These are phyloP conservation scores for Coemansia sp. DNA, from an alignment of 192 early-diverging fungal genomes.

Conservation along the genomic window DNA sequence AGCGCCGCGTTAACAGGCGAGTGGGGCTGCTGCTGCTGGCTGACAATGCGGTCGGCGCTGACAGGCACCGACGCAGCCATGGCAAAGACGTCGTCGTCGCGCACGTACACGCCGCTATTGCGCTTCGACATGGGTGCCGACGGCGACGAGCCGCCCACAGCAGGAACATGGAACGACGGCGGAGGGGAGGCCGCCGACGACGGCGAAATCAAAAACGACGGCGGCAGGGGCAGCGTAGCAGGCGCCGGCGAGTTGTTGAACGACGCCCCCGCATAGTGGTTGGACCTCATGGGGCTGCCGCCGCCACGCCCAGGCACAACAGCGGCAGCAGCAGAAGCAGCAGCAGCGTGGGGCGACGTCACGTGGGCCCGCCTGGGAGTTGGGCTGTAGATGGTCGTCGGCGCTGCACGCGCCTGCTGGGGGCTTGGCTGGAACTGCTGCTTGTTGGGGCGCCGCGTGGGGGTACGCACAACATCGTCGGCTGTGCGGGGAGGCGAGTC, in stretches of 20 bases:
- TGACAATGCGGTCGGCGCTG: constrained; percentile 10
- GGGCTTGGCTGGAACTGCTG: not conserved
- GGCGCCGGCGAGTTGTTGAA: constrained; percentile 53
- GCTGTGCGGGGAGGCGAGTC: constrained; percentile 8
- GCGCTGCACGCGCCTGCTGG: not conserved
- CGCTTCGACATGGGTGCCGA: constrained; percentile 1
- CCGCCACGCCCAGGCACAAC: constrained; percentile 1
- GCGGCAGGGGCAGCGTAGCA: constrained; percentile 43
- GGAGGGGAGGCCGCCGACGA: not conserved
- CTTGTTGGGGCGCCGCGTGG: constrained; percentile 9
- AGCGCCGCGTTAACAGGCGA: constrained; percentile 13
- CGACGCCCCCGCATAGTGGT: constrained; percentile 47
- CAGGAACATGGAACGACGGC: not conserved
- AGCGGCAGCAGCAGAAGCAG: no score
- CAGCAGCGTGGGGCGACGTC: not conserved
- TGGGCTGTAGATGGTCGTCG: constrained; percentile 7
- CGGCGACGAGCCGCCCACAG: not conserved
- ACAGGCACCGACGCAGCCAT: not conserved
- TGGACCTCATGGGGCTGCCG: constrained; percentile 27
- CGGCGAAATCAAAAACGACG: constrained; percentile 34
- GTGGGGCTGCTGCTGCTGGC: constrained; percentile 10
- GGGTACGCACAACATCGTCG: constrained; percentile 14
- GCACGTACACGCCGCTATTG: not conserved
- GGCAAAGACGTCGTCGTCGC: constrained; percentile 45
- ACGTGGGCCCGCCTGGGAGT: constrained; percentile 9